Evolutionary conservation across 140 eudicot genomes (phyloP).

Genomic region (Ambrosia hybrid): DNA sequence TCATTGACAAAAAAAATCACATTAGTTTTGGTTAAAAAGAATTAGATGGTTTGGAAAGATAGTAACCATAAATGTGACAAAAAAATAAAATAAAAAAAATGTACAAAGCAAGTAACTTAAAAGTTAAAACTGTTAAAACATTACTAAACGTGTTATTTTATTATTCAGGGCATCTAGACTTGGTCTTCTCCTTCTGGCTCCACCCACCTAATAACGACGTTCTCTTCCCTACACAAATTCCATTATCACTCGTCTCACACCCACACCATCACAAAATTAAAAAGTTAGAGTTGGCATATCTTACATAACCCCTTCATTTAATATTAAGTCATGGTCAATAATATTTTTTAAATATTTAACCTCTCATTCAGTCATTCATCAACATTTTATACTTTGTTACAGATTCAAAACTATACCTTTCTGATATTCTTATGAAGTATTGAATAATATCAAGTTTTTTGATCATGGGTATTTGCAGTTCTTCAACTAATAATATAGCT

Average conservation of each 20-base stretch:
- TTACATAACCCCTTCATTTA: not conserved
- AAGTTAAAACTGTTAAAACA: too few species aligned
- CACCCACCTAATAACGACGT: not conserved
- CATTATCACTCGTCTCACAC: not conserved
- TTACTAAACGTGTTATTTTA: too few species aligned
- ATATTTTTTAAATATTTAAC: constrained; percentile 17
- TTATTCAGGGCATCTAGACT: not conserved
- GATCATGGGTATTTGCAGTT: constrained; percentile 52
- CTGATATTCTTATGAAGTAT: not conserved
- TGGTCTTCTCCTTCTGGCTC: constrained; percentile 12
- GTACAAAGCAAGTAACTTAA: too few species aligned
- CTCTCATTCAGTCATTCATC: constrained; percentile 16
- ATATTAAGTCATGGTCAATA: not conserved
- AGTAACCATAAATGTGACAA: too few species aligned
- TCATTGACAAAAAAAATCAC: too few species aligned
- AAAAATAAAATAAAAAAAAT: too few species aligned
- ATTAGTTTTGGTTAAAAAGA: too few species aligned
- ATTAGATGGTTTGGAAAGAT: too few species aligned
- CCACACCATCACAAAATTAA: constrained; percentile 8
- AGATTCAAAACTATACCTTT: constrained; percentile 24
- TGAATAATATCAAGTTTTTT: too few species aligned
- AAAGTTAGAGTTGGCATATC: not conserved
- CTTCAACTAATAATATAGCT: constrained; percentile 32
- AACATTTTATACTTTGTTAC: not conserved
- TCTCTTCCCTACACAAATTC: not conserved